Evolutionary conservation across 345 rosid species (phyloP), one percentile per base, ranked within the genome.

Genomic region (Firmiana major): DNA sequence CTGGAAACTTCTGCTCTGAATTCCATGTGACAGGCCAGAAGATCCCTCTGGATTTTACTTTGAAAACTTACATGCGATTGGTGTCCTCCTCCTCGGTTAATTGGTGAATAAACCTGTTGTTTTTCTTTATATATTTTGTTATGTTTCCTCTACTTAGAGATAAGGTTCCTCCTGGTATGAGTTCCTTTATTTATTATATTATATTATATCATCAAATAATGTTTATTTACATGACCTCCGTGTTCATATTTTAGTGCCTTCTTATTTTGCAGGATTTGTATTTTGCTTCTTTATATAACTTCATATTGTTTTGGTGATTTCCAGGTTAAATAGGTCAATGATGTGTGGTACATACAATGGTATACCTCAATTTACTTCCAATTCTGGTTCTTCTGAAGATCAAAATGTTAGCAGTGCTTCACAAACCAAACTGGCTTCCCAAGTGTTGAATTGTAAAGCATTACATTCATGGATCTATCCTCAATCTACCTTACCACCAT

Each of bases 401-500:
- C 71, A 71, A 67, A 40, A 54, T 28, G 43, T 40, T 38, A 59
- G 60, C 60, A 43, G 78, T 72, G 74, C 85, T 83, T 78, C 86
- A 31, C 85, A 87, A 76, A 63, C 75, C 72, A 74, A 82, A 71
- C 70, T 78, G 64, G 74, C 85, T 82, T 85, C 85, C 69, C 88
- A 84, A 60, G 81, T 81, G 48, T 74, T 81, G 75, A 77, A 83
- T 82, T 80, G 92, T 59, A 81, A 84, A 79, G 83, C 91, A 19
- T 81, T 94, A 78, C 90, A 91, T 80, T 96, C 99, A 3, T 96
- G 98, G 99, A 82, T 94, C 75, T 90, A 91, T 81, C 99, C 99
- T 46, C 98, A 93, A 76, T 94, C 97, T 72, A 86, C 87, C 60
- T 78, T 96, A 76, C 98, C 95, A 71, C 82, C 93, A 80, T 88